Percentiles rank a stretch among this genome's conserved stretches.
Conservation (phyloP, 495 filamentous ascomycete species). For the Annulohypoxylon bovei region DNA sequence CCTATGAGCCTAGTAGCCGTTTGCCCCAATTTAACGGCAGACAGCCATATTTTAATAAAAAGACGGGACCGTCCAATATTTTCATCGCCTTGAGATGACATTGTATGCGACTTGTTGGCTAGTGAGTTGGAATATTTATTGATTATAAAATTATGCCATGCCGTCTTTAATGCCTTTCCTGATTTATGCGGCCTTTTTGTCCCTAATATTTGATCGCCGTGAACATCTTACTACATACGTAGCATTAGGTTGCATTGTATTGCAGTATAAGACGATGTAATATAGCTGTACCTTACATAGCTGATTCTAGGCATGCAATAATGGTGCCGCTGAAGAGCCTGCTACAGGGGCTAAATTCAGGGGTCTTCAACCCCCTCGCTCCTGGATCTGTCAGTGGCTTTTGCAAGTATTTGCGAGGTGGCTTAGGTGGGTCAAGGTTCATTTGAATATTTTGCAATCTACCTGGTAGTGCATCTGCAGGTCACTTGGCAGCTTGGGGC, state of each 20-base stretch:
- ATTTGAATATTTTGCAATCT: conserved; percentile 35
- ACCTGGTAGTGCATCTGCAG: conserved; percentile 38
- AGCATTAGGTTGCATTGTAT: conserved; percentile 24
- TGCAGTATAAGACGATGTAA: background rate
- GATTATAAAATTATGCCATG: background rate
- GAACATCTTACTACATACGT: conserved; percentile 17
- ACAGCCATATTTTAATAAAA: conserved; percentile 22
- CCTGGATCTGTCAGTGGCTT: conserved; percentile 26
- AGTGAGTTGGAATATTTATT: conserved; percentile 8
- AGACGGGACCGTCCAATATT: conserved; percentile 4
- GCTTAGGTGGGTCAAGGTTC: conserved; percentile 32
- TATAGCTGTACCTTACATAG: conserved; percentile 36
- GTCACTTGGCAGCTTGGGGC: conserved; percentile 18
- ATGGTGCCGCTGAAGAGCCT: conserved; percentile 19
- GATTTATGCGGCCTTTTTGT: conserved; percentile 10
- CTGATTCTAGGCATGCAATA: conserved; percentile 21
- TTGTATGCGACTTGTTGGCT: background rate
- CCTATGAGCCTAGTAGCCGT: conserved; percentile 38
- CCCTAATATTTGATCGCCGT: conserved; percentile 26
- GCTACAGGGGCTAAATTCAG: conserved; percentile 35
- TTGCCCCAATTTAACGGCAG: conserved; percentile 33
- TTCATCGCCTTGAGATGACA: background rate
- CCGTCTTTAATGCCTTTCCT: conserved; percentile 15
- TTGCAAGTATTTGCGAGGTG: conserved; percentile 28
- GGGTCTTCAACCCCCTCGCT: conserved; percentile 34